phyloP scores from a whole-genome alignment of 2,329 filamentous ascomycete genomes.

The Cordyceps cateniannulata region DNA sequence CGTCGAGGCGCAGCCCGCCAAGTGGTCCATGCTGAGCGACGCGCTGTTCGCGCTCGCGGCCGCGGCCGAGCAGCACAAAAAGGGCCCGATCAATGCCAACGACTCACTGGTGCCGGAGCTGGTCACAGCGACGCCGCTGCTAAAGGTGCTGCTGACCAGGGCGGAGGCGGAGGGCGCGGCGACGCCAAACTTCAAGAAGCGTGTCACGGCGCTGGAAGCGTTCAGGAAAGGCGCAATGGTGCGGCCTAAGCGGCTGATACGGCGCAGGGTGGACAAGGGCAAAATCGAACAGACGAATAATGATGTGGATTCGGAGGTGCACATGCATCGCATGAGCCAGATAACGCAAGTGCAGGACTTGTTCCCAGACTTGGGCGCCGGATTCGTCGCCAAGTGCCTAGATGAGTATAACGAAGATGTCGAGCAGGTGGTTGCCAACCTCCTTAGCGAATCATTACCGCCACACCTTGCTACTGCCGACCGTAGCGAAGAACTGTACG shows the following conservation, averaged over 20 bases:
- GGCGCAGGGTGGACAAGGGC: conserved; percentile 57
- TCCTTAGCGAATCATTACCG: conserved; percentile 73
- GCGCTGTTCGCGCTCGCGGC: conserved; percentile 75
- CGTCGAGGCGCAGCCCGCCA: conserved; percentile 58
- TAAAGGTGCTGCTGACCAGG: conserved; percentile 54
- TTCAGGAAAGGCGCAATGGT: conserved; percentile 52
- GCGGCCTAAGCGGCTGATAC: conserved; percentile 44
- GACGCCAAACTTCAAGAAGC: conserved; percentile 50
- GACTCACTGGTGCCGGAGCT: conserved; percentile 75
- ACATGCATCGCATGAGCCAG: conserved; percentile 76
- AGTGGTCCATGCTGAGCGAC: conserved; percentile 70
- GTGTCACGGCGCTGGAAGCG: conserved; percentile 52
- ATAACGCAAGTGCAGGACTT: conserved; percentile 89
- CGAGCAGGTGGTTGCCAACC: conserved; percentile 72
- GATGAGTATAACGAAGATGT: conserved; percentile 72
- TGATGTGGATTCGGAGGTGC: conserved; percentile 45
- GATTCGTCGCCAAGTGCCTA: conserved; percentile 71
- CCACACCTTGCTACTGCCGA: conserved; percentile 58
- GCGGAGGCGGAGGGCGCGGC: conserved; percentile 43
- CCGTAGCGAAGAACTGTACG: conserved; percentile 55
- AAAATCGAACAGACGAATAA: conserved; percentile 43
- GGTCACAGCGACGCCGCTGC: conserved; percentile 70
- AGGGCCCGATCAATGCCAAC: conserved; percentile 48
- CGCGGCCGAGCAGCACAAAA: conserved; percentile 58
- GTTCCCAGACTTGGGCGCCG: conserved; percentile 80